Evolutionary conservation across 345 rosid genomes (phyloP), one percentile per base, ranked within the genome.

Genomic region (Anacardium occidentale): DNA sequence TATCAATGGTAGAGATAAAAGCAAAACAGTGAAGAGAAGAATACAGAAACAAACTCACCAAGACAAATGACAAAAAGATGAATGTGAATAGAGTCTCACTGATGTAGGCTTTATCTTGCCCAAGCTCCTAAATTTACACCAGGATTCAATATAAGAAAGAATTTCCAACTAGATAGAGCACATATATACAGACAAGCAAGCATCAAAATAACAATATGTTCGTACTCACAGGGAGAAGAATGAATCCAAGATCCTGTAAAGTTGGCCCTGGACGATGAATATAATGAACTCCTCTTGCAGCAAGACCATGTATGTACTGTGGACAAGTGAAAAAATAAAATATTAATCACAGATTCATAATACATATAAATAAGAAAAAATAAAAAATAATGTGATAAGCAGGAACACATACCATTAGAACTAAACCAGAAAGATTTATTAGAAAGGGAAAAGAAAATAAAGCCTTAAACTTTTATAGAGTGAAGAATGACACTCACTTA

Each of bases 201-300:
- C 47, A 72, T 40, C 45, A 64, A 61, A 22, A 32, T 15, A 68
- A 45, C 4, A 25, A 66, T 70, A 59, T 21, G 47, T 45, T 48
- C 4, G 70, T 54, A 82, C 96, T 60, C 59, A 95, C 99, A 81
- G 99, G 97, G 77, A 95, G 94, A 52, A 95, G 63, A 66, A 84
- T 73, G 88, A 95, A 95, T 2, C 99, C 99, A 71, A 81, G 85
- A 80, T 95, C 99, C 80, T 90, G 94, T 58, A 95, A 91, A 1
- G 78, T 81, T 12, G 96, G 97, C 14, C 98, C 99, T 0, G 99
- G 93, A 67, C 85, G 83, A 74, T 95, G 99, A 64, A 95, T 62
- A 82, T 92, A 95, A 81, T 92, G 99, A 73, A 95, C 94, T 81
- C 99, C 99, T 54, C 89, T 80, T 21, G 98, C 99, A 77, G 99